These are phyloP conservation scores for Pseudogymnoascus sp. DNA, from an alignment of 2,329 filamentous ascomycete species.

Conservation along the genomic window DNA sequence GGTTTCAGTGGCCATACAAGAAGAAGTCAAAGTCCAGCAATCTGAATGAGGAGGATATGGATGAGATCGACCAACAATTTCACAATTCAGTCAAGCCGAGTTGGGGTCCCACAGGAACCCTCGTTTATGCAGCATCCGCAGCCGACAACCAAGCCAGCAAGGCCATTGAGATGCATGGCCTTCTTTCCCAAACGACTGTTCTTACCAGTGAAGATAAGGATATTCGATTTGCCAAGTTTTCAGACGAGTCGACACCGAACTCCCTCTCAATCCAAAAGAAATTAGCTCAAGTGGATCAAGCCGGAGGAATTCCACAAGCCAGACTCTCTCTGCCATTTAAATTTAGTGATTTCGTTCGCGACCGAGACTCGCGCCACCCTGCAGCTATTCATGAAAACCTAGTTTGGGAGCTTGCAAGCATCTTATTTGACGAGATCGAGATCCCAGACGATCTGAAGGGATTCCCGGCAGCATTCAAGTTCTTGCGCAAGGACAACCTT, in stretches of 20 bases:
- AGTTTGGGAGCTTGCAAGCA: slow-evolving; percentile 78
- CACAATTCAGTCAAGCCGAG: slow-evolving; percentile 68
- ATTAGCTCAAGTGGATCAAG: slow-evolving; percentile 43
- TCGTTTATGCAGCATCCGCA: slow-evolving; percentile 51
- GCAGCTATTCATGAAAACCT: slow-evolving; percentile 56
- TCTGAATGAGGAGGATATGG: slow-evolving; percentile 52
- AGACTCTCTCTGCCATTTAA: slow-evolving; percentile 37
- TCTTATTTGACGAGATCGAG: slow-evolving; percentile 70
- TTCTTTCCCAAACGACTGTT: slow-evolving; percentile 45
- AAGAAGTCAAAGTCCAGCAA: slow-evolving; percentile 64
- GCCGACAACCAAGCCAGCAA: slow-evolving; percentile 15
- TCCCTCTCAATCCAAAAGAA: slow-evolving; percentile 47
- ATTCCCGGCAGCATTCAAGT: slow-evolving; percentile 29
- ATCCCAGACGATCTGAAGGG: slow-evolving; percentile 34
- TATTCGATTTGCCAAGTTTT: slow-evolving; percentile 55
- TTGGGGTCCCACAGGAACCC: slow-evolving; percentile 66
- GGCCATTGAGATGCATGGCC: slow-evolving; percentile 33
- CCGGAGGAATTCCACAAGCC: slow-evolving; percentile 53
- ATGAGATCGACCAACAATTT: slow-evolving; percentile 54
- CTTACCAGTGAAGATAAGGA: slow-evolving; percentile 57
- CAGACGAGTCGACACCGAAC: slow-evolving; percentile 48
- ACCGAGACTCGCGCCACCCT: slow-evolving; percentile 31
- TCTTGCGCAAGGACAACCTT: slow-evolving; percentile 53
- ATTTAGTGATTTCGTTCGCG: slow-evolving; percentile 41
- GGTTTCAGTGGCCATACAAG: slow-evolving; percentile 71